Conservation (phyloP, 106 monocot species). For the Hemerocallis citrina region DNA sequence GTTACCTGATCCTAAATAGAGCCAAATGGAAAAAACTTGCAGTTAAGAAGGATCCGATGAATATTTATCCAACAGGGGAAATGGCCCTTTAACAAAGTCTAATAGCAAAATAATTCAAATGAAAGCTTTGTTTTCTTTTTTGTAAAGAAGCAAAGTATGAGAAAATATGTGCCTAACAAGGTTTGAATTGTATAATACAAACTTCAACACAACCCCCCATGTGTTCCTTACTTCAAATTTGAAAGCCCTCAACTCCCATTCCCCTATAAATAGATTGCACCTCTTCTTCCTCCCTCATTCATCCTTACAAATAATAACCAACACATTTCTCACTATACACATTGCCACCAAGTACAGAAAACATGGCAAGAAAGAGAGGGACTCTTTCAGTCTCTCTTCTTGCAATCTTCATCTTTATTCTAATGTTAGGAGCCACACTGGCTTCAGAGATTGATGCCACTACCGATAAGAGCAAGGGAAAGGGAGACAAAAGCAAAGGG, state of each 20-base stretch:
- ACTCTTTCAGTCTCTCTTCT: background rate
- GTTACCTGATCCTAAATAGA: too few species aligned
- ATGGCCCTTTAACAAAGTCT: too few species aligned
- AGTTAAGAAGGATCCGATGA: too few species aligned
- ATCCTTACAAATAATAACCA: too few species aligned
- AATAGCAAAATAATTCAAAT: too few species aligned
- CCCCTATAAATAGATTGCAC: slow-evolving; percentile 9
- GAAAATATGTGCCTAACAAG: too few species aligned
- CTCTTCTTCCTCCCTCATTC: too few species aligned
- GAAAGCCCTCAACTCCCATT: background rate
- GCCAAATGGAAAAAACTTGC: too few species aligned
- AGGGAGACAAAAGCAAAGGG: background rate
- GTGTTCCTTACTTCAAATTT: background rate
- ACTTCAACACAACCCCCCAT: background rate
- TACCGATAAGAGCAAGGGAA: background rate
- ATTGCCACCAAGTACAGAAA: background rate
- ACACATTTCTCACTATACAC: background rate
- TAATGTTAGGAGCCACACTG: background rate
- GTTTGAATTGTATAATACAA: too few species aligned
- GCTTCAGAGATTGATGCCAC: background rate
- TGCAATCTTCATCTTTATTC: background rate
- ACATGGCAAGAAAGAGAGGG: background rate
- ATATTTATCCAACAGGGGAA: too few species aligned
- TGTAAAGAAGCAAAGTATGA: too few species aligned
- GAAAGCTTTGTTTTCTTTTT: too few species aligned